Evolutionary conservation across 2,329 filamentous ascomycete genomes (phyloP), one percentile per base, ranked within the genome.

Genomic region (Botryotinia globosa): DNA sequence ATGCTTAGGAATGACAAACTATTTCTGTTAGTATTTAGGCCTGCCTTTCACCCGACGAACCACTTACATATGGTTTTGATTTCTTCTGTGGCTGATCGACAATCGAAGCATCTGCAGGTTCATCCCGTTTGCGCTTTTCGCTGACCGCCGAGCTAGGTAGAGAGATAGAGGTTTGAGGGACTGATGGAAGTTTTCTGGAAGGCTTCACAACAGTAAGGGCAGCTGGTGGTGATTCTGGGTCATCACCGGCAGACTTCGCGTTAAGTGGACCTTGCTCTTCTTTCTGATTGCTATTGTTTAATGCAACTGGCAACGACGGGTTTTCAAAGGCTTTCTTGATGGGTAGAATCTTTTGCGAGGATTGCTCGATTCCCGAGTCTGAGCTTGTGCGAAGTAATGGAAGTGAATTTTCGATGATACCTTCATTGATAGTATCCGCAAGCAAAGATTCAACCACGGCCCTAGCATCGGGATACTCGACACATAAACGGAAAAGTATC

Each of bases 391-490:
- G 9, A 12, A 32, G 14, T 22, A 67, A 42, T 29, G 7, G 16
- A 16, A 20, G 18, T 32, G 44, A 4, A 29, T 42, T 32, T 5
- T 34, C 14, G n/a, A n/a, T 34, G 12, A 51, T 12, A 20, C 22
- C n/a, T 29, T 39, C 39, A 39, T 59, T 34, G 16, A 29, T 32
- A 20, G 48, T 32, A 42, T 45, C 42, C 16, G 63, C 65, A 37
- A 72, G 34, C 25, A 72, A 72, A 32, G 61, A 67, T 48, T 72
- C 62, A 20, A 56, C 54, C 29, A 59, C 37, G 45, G 51, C 70
- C 39, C 70, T 59, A 20, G 63, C 37, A 59, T 72, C 48, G 14
- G 70, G 62, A 37, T 64, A 67, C 62, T 72, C 45, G 22, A 72
- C 54, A 9, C 62, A 72, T 25, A 72, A 59, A 39, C 58, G 39